Evolutionary conservation across 2,329 filamentous ascomycete species (phyloP).

Genomic region (Talaromyces sp.): DNA sequence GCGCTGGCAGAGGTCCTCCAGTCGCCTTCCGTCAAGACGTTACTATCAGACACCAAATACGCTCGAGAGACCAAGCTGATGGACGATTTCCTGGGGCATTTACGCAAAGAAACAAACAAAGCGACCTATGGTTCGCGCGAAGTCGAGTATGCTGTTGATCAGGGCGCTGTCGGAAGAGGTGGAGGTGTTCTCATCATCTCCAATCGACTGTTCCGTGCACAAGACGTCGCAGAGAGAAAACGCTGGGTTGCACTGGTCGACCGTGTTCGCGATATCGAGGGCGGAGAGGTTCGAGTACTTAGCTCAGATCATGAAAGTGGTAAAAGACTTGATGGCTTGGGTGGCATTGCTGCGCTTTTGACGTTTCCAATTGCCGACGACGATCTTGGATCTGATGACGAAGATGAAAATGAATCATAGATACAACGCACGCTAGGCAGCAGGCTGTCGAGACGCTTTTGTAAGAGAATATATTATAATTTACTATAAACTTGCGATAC

Average conservation of each 20-base stretch:
- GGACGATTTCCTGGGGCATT: slow-evolving; percentile 72
- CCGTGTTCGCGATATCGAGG: slow-evolving; percentile 71
- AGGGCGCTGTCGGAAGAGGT: slow-evolving; percentile 81
- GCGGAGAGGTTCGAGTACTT: slow-evolving; percentile 81
- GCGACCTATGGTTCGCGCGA: slow-evolving; percentile 87
- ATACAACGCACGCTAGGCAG: slow-evolving; percentile 1
- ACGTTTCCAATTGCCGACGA: slow-evolving; percentile 83
- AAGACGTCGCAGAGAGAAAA: slow-evolving; percentile 69
- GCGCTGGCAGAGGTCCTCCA: slow-evolving; percentile 82
- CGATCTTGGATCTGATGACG: slow-evolving; percentile 59
- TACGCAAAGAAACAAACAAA: slow-evolving; percentile 78
- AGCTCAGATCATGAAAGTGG: slow-evolving; percentile 95
- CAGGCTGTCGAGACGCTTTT: slow-evolving; percentile 6
- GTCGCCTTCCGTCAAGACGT: slow-evolving; percentile 68
- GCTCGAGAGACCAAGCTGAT: slow-evolving; percentile 76
- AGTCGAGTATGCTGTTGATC: slow-evolving; percentile 74
- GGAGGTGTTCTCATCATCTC: slow-evolving; percentile 82
- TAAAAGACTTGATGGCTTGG: slow-evolving; percentile 72
- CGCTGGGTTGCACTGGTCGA: slow-evolving; percentile 84
- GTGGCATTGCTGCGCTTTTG: slow-evolving; percentile 81
- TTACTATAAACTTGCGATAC: neutral
- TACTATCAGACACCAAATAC: slow-evolving; percentile 82
- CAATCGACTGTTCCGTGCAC: slow-evolving; percentile 78
- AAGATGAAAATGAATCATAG: slow-evolving; percentile 6
- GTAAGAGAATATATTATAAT: neutral